These are phyloP conservation scores for Trichophyton verrucosum DNA, from an alignment of 2,329 filamentous ascomycete genomes.

Conservation along the genomic window DNA sequence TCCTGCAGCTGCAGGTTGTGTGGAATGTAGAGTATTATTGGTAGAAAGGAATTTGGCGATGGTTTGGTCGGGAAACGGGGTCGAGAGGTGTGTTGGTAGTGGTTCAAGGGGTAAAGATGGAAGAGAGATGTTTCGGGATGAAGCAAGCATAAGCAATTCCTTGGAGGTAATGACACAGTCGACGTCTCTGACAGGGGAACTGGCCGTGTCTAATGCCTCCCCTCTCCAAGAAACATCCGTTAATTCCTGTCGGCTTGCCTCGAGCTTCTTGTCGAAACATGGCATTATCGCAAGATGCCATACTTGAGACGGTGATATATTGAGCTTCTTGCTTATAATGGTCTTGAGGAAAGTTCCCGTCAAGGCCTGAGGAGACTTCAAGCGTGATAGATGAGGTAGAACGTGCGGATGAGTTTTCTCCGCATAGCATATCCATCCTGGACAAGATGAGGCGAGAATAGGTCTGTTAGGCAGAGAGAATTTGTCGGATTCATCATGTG, in stretches of 20 bases:
- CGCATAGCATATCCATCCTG: slow-evolving; percentile 97
- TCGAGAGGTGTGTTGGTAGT: slow-evolving; percentile 34
- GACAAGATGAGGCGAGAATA: slow-evolving; percentile 72
- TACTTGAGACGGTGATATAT: slow-evolving; percentile 63
- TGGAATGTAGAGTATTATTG: slow-evolving; percentile 19
- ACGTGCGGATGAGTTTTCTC: slow-evolving; percentile 96
- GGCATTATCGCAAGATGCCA: slow-evolving; percentile 97
- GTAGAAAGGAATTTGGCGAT: slow-evolving; percentile 58
- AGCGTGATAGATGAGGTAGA: slow-evolving; percentile 73
- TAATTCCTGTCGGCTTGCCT: slow-evolving; percentile 85
- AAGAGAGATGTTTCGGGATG: slow-evolving; percentile 66
- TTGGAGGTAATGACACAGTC: slow-evolving; percentile 97
- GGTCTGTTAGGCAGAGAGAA: slow-evolving; percentile 28
- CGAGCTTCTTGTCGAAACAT: slow-evolving; percentile 97
- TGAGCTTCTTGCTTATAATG: slow-evolving; percentile 58
- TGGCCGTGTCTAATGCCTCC: slow-evolving; percentile 24
- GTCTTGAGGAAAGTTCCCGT: slow-evolving; percentile 86
- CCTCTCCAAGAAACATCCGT: slow-evolving; percentile 62
- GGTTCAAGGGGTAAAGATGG: slow-evolving; percentile 53
- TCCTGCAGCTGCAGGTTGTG: slow-evolving; percentile 48
- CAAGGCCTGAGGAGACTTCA: slow-evolving; percentile 90
- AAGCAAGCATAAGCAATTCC: slow-evolving; percentile 80
- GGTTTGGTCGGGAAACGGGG: slow-evolving; percentile 58
- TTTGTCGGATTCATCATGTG: slow-evolving; percentile 11
- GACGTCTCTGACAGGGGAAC: slow-evolving; percentile 59